phyloP scores from a whole-genome alignment of 352 stramenopile genomes.

The Blastocystis sp. region DNA sequence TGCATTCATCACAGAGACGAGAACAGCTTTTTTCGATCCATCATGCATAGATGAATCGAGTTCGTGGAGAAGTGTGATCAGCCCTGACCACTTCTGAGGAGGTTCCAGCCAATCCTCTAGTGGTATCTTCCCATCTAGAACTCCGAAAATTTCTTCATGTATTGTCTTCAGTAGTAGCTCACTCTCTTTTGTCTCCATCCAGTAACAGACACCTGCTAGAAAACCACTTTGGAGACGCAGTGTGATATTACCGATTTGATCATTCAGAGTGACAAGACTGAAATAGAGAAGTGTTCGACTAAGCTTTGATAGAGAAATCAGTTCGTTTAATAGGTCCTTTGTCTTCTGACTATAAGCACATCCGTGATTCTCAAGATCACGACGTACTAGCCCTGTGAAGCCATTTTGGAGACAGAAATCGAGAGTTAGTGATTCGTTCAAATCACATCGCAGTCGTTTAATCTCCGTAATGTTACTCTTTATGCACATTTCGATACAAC shows the following conservation, averaged over 20 bases:
- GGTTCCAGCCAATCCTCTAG: constrained; percentile 16
- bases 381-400: neutral
- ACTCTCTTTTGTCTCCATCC: constrained; percentile 15
- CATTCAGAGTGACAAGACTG: neutral
- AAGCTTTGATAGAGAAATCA: neutral
- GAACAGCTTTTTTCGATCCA: neutral
- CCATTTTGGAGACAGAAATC: constrained; percentile 3
- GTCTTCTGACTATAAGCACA: constrained; percentile 10
- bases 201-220: constrained; percentile 1
- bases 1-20: neutral
- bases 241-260: neutral
- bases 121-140: neutral
- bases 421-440: constrained; percentile 15
- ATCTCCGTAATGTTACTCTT: neutral
- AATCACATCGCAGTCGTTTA: constrained; percentile 28
- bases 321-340: neutral
- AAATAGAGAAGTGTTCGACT: neutral
- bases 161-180: neutral
- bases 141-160: neutral
- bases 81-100: constrained; percentile 25
- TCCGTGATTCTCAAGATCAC: neutral
- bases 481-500: neutral
- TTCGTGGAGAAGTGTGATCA: neutral
- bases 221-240: neutral
- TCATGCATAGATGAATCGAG: neutral